Evolutionary conservation across 2,329 filamentous ascomycete species (phyloP).

Genomic region (Mariannaea elegans): DNA sequence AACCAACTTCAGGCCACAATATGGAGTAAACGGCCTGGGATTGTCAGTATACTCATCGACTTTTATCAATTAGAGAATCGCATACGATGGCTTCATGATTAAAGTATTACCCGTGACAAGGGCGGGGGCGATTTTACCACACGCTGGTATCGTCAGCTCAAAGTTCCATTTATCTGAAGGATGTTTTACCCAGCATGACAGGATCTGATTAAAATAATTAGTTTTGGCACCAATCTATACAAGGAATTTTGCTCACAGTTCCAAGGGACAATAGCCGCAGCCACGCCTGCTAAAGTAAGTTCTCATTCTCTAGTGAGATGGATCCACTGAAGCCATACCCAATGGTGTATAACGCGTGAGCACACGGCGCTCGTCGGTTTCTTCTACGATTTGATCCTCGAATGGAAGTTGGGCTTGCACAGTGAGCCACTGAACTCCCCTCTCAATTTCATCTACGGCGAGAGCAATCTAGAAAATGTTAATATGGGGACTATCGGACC

Average conservation of each 20-base stretch:
- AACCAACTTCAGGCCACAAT: slow-evolving; percentile 63
- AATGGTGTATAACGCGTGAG: neutral
- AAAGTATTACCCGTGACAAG: neutral
- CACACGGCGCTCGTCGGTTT: neutral
- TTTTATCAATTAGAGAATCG: neutral
- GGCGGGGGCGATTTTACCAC: neutral
- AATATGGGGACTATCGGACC: no score
- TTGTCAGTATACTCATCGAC: neutral
- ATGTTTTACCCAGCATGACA: neutral
- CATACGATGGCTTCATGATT: neutral
- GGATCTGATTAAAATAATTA: neutral
- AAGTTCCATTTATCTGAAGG: neutral
- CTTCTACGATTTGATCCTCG: neutral
- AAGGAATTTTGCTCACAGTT: neutral
- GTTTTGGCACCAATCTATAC: neutral
- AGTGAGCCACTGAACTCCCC: neutral
- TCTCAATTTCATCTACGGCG: neutral
- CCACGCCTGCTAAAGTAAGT: neutral
- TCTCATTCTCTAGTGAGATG: no score
- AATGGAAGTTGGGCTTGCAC: neutral
- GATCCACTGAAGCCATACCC: neutral
- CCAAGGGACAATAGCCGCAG: slow-evolving; percentile 5
- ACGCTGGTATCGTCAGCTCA: neutral
- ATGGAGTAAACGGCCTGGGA: slow-evolving; percentile 59
- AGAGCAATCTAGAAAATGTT: neutral